These are phyloP conservation scores for Populus davidiana DNA, from an alignment of 345 rosid species.

Conservation along the genomic window DNA sequence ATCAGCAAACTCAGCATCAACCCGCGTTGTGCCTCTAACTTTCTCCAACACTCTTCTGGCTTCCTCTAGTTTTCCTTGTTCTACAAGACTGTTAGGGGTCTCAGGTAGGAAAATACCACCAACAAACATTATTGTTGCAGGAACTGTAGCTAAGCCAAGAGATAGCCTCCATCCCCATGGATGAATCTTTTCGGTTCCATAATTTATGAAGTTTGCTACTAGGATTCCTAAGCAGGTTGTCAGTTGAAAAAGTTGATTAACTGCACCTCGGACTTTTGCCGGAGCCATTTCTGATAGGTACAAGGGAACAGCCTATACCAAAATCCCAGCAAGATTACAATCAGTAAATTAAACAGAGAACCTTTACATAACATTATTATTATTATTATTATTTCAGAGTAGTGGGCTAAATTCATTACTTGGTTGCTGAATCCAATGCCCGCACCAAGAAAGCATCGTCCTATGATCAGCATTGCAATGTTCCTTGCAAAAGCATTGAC, in stretches of 20 bases:
- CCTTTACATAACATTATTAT: too few relatives aligned
- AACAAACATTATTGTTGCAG: conserved; percentile 34
- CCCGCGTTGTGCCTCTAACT: conserved; percentile 30
- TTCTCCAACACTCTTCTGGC: conserved; percentile 23
- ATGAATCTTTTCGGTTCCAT: conserved; percentile 62
- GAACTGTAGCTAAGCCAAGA: conserved; percentile 35
- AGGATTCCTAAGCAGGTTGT: conserved; percentile 82
- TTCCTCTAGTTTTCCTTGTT: conserved; percentile 24
- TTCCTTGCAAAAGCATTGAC: conserved; percentile 66
- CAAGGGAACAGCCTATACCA: conserved; percentile 68
- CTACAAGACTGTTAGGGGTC: conserved; percentile 40
- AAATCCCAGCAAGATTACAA: neutral
- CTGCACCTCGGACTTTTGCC: conserved; percentile 69
- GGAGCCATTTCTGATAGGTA: conserved; percentile 96
- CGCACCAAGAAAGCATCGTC: conserved; percentile 64
- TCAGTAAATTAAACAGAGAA: neutral
- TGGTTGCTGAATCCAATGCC: conserved; percentile 94
- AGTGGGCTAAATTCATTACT: conserved; percentile 22
- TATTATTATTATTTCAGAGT: too few relatives aligned
- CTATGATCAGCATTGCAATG: conserved; percentile 62
- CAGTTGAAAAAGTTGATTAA: conserved; percentile 78
- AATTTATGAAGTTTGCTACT: conserved; percentile 68
- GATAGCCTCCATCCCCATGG: conserved; percentile 42
- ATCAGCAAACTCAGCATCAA: conserved; percentile 35
- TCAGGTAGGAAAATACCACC: conserved; percentile 33